Conservation (phyloP, 345 rosid species). For the thale cress (Arabidopsis thaliana) region TAIR10.1 NC_003070.9:27308501-27309000, state of each 20-base stretch:
- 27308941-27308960: conserved; percentile 77
- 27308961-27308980: conserved; percentile 79
- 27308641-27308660: conserved; percentile 53
- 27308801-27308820: conserved; percentile 57
- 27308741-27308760: conserved; percentile 35
- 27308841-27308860: conserved; percentile 22
- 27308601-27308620: conserved; percentile 57
- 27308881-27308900: conserved; percentile 81
- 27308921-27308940: conserved; percentile 73
- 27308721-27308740: conserved; percentile 39
- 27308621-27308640: conserved; percentile 66
- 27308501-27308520: not conserved
- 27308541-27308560: conserved; percentile 20
- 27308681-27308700: conserved; percentile 38
- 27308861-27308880: conserved; percentile 57
- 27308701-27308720: conserved; percentile 37
- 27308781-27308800: conserved; percentile 71
- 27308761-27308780: conserved; percentile 32
- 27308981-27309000: conserved; percentile 81
- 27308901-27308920: conserved; percentile 82
- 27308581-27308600: not conserved
- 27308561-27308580: conserved; percentile 8
- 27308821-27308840: conserved; percentile 14
- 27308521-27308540: not conserved
- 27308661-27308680: conserved; percentile 48